Evolutionary conservation across 441 rosid species (phyloP).

Genomic region (Pelargonium citronellum): DNA sequence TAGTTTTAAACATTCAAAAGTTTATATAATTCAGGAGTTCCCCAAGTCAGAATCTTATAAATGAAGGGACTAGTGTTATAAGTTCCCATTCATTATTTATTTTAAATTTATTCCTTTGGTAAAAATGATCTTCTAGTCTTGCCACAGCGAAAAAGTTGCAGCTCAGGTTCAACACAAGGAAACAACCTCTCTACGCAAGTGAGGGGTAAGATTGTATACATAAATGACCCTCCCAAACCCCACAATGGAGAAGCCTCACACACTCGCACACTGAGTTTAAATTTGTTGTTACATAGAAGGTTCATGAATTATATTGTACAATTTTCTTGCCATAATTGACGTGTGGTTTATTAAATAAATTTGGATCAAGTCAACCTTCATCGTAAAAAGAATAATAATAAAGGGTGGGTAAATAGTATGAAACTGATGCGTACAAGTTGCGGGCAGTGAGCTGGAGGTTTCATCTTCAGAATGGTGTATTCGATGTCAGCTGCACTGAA

Average conservation of each 20-base stretch:
- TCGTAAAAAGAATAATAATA: not conserved
- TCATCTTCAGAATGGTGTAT: constrained; percentile 54
- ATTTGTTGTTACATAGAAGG: not conserved
- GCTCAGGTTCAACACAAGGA: no score
- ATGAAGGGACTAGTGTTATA: not conserved
- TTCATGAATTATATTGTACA: not conserved
- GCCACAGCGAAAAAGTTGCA: not conserved
- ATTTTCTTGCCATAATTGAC: no score
- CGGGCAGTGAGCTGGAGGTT: constrained; percentile 52
- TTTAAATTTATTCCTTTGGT: not conserved
- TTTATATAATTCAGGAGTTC: not conserved
- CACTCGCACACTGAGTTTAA: no score
- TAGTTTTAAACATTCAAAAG: constrained; percentile 13
- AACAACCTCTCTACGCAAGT: no score
- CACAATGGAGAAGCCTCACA: no score
- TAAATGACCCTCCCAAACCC: no score
- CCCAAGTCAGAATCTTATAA: not conserved
- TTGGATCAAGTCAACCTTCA: not conserved
- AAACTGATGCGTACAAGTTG: constrained; percentile 44
- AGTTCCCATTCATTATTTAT: not conserved
- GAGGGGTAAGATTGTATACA: no score
- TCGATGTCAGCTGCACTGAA: constrained; percentile 60
- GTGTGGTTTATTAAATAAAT: not conserved
- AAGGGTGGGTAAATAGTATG: constrained; percentile 6
- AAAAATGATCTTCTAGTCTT: not conserved